A percentile compares a stretch with the other conserved stretches of the same genome.
Conservation (phyloP, 139 green algal genomes). For the Tetradesmus lagerheimii region DNA sequence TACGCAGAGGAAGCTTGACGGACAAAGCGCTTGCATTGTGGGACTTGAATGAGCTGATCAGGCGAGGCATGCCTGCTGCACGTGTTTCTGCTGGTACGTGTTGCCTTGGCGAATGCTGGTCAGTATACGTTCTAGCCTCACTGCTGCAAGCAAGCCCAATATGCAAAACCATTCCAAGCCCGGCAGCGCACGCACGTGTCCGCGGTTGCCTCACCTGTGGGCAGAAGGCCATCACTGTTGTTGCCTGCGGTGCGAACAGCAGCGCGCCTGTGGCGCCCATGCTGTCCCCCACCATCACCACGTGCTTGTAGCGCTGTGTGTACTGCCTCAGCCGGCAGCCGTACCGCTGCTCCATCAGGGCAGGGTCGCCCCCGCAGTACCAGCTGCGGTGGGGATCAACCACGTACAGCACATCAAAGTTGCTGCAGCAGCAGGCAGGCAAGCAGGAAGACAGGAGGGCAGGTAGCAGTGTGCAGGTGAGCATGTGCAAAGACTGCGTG, state of each 20-base stretch:
- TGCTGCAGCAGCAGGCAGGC: conserved; percentile 29
- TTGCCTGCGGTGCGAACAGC: conserved; percentile 85
- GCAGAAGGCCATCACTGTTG: conserved; percentile 86
- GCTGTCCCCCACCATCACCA: conserved; percentile 92
- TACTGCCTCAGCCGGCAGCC: conserved; percentile 51
- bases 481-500: too few species aligned
- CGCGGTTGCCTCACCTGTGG: conserved; percentile 75
- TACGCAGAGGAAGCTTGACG: too few species aligned
- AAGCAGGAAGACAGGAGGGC: neutral
- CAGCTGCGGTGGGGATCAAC: conserved; percentile 81
- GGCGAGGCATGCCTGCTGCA: too few species aligned
- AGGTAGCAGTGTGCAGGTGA: too few species aligned
- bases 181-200: neutral
- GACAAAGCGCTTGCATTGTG: too few species aligned
- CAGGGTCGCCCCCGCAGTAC: conserved; percentile 75
- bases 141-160: too few species aligned
- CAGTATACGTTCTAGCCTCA: too few species aligned
- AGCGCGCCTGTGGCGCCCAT: conserved; percentile 93
- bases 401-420: conserved; percentile 90
- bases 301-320: conserved; percentile 68
- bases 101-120: too few species aligned
- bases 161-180: neutral
- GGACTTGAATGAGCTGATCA: too few species aligned
- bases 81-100: too few species aligned
- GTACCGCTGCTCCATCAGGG: conserved; percentile 53